These are phyloP conservation scores for Dryas integrifolia DNA, from an alignment of 331 rosid species.

Conservation along the genomic window DNA sequence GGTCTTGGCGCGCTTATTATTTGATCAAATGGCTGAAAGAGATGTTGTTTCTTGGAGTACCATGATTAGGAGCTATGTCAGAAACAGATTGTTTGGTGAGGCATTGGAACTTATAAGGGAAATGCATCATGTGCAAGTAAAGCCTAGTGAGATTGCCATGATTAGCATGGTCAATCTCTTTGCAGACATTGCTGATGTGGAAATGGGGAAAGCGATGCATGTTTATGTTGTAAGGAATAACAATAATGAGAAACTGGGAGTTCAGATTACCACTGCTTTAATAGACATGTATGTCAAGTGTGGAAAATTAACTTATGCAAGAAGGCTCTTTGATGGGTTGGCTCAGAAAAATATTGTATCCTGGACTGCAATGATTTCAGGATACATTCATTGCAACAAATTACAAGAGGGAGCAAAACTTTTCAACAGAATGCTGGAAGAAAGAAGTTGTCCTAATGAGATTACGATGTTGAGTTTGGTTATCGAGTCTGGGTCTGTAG, in stretches of 20 bases:
- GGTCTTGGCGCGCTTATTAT: slow-evolving; percentile 39
- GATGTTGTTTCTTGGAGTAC: slow-evolving; percentile 73
- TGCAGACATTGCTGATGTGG: slow-evolving; percentile 37
- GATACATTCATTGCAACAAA: slow-evolving; percentile 34
- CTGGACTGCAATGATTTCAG: slow-evolving; percentile 55
- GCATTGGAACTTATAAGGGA: slow-evolving; percentile 44
- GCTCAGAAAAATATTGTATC: slow-evolving; percentile 38
- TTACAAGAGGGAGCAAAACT: slow-evolving; percentile 35
- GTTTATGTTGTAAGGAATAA: slow-evolving; percentile 47
- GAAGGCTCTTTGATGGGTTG: slow-evolving; percentile 43
- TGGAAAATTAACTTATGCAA: slow-evolving; percentile 36
- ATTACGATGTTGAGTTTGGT: slow-evolving; percentile 58
- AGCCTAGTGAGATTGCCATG: slow-evolving; percentile 52
- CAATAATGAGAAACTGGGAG: slow-evolving; percentile 25
- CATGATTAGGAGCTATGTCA: slow-evolving; percentile 49
- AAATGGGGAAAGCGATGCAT: slow-evolving; percentile 56
- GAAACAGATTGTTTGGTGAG: slow-evolving; percentile 42
- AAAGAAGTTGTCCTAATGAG: slow-evolving; percentile 57
- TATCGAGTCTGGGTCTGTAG: slow-evolving; percentile 43
- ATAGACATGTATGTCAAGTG: slow-evolving; percentile 57
- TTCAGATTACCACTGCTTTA: slow-evolving; percentile 41
- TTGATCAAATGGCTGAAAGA: slow-evolving; percentile 47
- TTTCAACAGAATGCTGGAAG: slow-evolving; percentile 41
- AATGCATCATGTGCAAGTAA: slow-evolving; percentile 41
- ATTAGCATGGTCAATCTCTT: slow-evolving; percentile 42